Evolutionary conservation across 345 rosid species (phyloP), one percentile per base, ranked within the genome.

Genomic region (Lumnitzera littorea): DNA sequence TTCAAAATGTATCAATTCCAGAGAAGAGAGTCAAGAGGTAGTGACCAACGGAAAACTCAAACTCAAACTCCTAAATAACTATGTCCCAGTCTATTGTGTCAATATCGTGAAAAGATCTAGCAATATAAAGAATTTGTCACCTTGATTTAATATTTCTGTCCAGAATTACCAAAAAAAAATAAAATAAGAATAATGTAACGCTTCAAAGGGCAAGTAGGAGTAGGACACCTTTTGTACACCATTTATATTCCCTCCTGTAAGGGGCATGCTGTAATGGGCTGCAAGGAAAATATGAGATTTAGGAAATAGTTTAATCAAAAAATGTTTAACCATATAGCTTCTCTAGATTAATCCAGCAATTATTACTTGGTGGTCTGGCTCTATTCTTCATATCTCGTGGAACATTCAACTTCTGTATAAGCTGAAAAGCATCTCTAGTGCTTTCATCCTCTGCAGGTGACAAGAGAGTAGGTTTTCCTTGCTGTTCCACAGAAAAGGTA

Each of bases 331-430:
- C 62, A n/a, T 56, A 27, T 58, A 2, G 15, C 41, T 51, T 25
- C 43, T 51, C 48, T 12, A 59, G 56, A 64, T 43, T 55, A 56
- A 57, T 48, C 55, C 15, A 24, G 52, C 15, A 60, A 57, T 69
- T 62, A 87, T 62, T 82, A 90, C 99, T 74, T 65, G 96, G 64
- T 56, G 67, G 46, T 83, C 82, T 94, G 73, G 75, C 66, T 68
- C 73, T 86, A 77, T 70, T 83, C 76, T 60, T 73, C 57, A 71
- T 65, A 61, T 88, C 95, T 67, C 86, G 90, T 52, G 68, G 62
- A 56, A 69, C 61, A 67, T 77, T 87, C 62, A 80, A 74, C 84
- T 85, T 84, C 79, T 83, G 83, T 69, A 90, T 94, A 54, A 77
- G 82, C 61, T 84, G 68, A 76, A 85, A 86, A 53, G 88, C 75